These are phyloP conservation scores for Trapa bicornis DNA, from an alignment of 345 rosid genomes.

Conservation along the genomic window DNA sequence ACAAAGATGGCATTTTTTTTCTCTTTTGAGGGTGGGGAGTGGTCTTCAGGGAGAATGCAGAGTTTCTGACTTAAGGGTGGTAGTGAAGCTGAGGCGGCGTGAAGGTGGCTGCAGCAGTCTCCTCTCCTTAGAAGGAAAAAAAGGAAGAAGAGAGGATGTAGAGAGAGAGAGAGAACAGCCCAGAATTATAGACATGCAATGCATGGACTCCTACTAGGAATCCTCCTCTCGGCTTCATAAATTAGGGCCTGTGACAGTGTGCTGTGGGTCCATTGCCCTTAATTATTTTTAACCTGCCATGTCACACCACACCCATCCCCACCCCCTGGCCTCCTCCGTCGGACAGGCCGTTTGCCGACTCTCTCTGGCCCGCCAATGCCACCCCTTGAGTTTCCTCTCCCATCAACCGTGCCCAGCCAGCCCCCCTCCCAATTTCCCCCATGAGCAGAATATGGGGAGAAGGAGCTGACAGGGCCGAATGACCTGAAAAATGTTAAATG, in stretches of 20 bases:
- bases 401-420: no score
- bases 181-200: neutral
- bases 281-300: no score
- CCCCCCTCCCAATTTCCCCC: no score
- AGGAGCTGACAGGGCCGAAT: neutral
- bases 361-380: no score
- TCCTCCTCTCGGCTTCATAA: neutral
- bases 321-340: no score
- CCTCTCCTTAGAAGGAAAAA: neutral
- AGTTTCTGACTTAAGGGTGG: neutral
- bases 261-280: neutral
- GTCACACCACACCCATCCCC: no score
- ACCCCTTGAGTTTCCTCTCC: no score
- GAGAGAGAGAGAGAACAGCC: neutral
- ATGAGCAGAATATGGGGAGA: no score
- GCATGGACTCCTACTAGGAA: neutral
- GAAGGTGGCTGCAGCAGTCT: neutral
- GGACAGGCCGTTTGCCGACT: no score
- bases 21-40: no score
- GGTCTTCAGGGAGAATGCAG: neutral
- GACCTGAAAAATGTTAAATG: no score
- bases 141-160: neutral
- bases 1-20: neutral
- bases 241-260: neutral
- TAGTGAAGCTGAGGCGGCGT: conserved; percentile 7